Conservation (phyloP, 2,329 filamentous ascomycete genomes). For the Cryphonectria nitschkei region DNA sequence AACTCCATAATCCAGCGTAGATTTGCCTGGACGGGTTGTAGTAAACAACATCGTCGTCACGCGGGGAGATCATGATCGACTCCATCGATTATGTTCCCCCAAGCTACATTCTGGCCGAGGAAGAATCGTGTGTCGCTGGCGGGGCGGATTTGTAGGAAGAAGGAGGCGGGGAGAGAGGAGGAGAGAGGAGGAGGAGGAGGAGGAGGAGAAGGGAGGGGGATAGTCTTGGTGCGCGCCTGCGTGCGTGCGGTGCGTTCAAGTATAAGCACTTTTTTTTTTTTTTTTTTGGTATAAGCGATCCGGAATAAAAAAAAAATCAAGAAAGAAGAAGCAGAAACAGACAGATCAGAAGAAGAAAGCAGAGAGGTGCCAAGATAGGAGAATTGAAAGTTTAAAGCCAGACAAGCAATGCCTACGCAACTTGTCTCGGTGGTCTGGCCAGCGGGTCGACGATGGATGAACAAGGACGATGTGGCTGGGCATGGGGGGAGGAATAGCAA, state of each 20-base stretch:
- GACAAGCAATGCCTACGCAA: neutral
- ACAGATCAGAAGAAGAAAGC: neutral
- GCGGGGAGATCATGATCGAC: conserved; percentile 16
- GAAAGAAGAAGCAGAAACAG: neutral
- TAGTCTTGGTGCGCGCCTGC: neutral
- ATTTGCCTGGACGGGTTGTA: conserved; percentile 33
- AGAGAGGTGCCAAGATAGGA: neutral
- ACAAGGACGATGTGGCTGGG: neutral
- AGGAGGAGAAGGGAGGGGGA: too few species aligned
- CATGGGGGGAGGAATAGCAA: neutral
- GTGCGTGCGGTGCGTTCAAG: neutral
- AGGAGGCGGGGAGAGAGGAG: neutral
- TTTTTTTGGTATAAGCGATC: neutral
- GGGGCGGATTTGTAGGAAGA: neutral
- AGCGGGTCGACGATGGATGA: neutral
- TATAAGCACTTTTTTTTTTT: too few species aligned
- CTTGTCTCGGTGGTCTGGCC: neutral
- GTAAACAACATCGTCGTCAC: conserved; percentile 22
- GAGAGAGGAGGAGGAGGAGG: too few species aligned
- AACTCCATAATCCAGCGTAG: conserved; percentile 40
- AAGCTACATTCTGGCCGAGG: conserved; percentile 16
- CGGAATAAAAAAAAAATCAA: neutral
- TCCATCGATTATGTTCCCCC: conserved; percentile 17
- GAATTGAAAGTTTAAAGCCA: neutral
- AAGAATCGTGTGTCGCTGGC: neutral